Conservation (phyloP, 305 asterid species). For the Caryopteris hybrid region DNA sequence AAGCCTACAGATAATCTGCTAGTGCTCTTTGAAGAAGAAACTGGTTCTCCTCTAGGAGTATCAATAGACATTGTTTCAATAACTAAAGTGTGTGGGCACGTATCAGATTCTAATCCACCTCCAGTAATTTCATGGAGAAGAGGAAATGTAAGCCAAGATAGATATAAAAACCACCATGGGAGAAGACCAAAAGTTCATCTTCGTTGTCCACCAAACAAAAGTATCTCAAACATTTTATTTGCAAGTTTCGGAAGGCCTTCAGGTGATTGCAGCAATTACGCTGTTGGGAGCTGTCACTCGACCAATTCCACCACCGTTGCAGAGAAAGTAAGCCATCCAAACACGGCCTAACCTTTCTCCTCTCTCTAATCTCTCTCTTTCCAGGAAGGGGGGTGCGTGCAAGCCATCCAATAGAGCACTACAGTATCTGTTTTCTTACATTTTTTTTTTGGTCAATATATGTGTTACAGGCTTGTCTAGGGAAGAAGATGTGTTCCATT, state of each 20-base stretch:
- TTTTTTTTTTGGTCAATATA: neutral
- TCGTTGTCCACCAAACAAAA: constrained; percentile 27
- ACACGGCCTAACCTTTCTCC: neutral
- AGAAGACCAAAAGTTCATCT: constrained; percentile 35
- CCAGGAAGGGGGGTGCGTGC: too few relatives aligned
- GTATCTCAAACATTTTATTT: constrained; percentile 30
- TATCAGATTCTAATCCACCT: constrained; percentile 35
- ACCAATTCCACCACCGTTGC: constrained; percentile 40
- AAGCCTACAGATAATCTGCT: constrained; percentile 47
- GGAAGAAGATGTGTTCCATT: constrained; percentile 45
- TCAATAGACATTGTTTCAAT: constrained; percentile 55
- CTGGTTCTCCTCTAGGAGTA: constrained; percentile 57
- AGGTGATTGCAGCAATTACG: constrained; percentile 45
- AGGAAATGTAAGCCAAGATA: constrained; percentile 2
- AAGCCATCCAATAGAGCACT: too few relatives aligned
- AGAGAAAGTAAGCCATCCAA: constrained; percentile 41
- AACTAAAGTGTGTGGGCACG: constrained; percentile 46
- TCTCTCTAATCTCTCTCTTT: too few relatives aligned
- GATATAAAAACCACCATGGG: constrained; percentile 18
- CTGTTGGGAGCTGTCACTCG: constrained; percentile 48
- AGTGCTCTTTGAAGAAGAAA: constrained; percentile 79
- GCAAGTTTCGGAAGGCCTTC: constrained; percentile 61
- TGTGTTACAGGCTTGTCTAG: constrained; percentile 50
- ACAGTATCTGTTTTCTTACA: too few relatives aligned
- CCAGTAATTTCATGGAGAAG: constrained; percentile 24